Percentiles rank a stretch among this genome's conserved stretches.
These are phyloP conservation scores for Candida taoyuanica DNA, from an alignment of 805 yeast genomes.

Conservation along the genomic window DNA sequence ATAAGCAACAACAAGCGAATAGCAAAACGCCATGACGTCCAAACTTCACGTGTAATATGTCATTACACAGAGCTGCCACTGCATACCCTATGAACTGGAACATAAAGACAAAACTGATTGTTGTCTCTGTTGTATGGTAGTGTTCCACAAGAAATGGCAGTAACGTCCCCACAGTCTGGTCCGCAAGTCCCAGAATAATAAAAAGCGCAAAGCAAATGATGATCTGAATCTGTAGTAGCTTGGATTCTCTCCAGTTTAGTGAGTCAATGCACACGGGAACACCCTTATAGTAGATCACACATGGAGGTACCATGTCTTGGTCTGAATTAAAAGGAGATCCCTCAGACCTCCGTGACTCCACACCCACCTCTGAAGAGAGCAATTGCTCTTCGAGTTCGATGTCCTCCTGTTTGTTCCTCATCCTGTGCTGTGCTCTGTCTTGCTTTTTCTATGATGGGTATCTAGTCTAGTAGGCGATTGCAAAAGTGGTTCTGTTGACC, in stretches of 20 bases:
- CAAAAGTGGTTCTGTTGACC: too few species aligned
- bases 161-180: slow-evolving; percentile 57
- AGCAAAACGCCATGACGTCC: slow-evolving; percentile 47
- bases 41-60: slow-evolving; percentile 33
- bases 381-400: slow-evolving; percentile 6
- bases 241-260: slow-evolving; percentile 24
- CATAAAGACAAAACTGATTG: slow-evolving; percentile 46
- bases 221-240: slow-evolving; percentile 42
- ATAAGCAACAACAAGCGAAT: slow-evolving; percentile 33
- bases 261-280: slow-evolving; percentile 9
- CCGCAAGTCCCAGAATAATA: slow-evolving; percentile 49
- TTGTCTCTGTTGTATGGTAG: slow-evolving; percentile 45
- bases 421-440: too few species aligned
- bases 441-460: too few species aligned
- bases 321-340: background rate
- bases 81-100: slow-evolving; percentile 54
- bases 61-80: slow-evolving; percentile 45
- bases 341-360: background rate
- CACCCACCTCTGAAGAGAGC: background rate
- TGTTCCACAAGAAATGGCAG: slow-evolving; percentile 47
- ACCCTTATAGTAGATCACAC: slow-evolving; percentile 3
- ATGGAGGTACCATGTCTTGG: background rate
- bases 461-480: too few species aligned
- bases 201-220: slow-evolving; percentile 35
- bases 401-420: slow-evolving; percentile 3